Conservation (phyloP, 352 stramenopile genomes). For the Chrysophaeum taylorii region DNA sequence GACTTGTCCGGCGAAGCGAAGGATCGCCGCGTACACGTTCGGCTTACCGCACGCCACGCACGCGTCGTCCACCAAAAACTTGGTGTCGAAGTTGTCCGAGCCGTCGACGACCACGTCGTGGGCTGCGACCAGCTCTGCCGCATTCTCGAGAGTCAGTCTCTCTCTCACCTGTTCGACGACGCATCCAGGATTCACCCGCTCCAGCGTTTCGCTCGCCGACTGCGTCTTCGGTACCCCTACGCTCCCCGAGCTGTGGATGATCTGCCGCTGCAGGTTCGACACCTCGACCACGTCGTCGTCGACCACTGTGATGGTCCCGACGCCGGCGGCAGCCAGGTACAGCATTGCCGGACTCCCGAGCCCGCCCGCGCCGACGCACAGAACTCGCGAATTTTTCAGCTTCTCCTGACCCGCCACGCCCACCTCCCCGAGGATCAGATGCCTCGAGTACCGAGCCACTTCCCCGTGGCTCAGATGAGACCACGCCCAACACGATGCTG, state of each 20-base stretch:
- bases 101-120: conserved; percentile 84
- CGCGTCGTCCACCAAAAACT: conserved; percentile 79
- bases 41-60: conserved; percentile 63
- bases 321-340: conserved; percentile 83
- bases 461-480: conserved; percentile 45
- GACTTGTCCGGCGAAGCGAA: conserved; percentile 86
- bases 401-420: conserved; percentile 58
- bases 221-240: conserved; percentile 66
- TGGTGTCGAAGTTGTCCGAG: conserved; percentile 86
- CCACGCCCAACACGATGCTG: too few relatives aligned
- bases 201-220: conserved; percentile 40
- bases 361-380: conserved; percentile 80
- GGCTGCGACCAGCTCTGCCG: conserved; percentile 36
- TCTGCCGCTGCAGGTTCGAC: conserved; percentile 90
- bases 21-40: conserved; percentile 82
- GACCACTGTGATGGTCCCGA: conserved; percentile 75
- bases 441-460: conserved; percentile 56
- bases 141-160: conserved; percentile 63
- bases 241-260: conserved; percentile 70
- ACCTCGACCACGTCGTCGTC: conserved; percentile 85
- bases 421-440: conserved; percentile 59
- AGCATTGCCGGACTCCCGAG: conserved; percentile 81
- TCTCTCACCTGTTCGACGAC: conserved; percentile 39
- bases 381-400: conserved; percentile 65
- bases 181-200: conserved; percentile 22